These are phyloP conservation scores for Pleurotus ostreatus DNA, from an alignment of 768 basidiomycete genomes.

Conservation along the genomic window DNA sequence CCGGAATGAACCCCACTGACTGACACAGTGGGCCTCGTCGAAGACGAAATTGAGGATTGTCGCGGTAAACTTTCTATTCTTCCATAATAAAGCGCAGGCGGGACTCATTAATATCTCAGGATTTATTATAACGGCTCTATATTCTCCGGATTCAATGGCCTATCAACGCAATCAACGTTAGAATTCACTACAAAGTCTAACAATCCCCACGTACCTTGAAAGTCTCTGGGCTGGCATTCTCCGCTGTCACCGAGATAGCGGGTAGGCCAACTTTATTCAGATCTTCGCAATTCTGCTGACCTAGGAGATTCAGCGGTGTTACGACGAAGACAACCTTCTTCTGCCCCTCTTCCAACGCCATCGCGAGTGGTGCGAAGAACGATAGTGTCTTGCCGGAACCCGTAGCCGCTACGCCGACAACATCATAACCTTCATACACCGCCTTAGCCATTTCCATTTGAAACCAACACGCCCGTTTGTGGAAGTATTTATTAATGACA, in stretches of 20 bases:
- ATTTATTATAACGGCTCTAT: slow-evolving; percentile 22
- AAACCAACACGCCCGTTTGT: slow-evolving; percentile 14
- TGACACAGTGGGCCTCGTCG: slow-evolving; percentile 38
- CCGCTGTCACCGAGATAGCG: slow-evolving; percentile 14
- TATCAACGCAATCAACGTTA: slow-evolving; percentile 3
- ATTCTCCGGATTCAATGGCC: slow-evolving; percentile 21
- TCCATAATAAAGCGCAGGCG: slow-evolving; percentile 18
- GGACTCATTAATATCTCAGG: slow-evolving; percentile 21
- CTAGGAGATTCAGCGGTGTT: slow-evolving; percentile 26
- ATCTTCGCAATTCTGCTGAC: slow-evolving; percentile 19
- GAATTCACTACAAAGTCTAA: background rate
- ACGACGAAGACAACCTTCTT: slow-evolving; percentile 20
- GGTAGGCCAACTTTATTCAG: slow-evolving; percentile 13
- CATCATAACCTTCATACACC: slow-evolving; percentile 13
- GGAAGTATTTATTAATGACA: slow-evolving; percentile 10
- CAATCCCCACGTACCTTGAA: slow-evolving; percentile 13
- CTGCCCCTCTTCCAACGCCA: slow-evolving; percentile 13
- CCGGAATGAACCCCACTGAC: slow-evolving; percentile 33
- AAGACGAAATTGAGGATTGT: slow-evolving; percentile 24
- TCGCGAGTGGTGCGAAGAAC: slow-evolving; percentile 17
- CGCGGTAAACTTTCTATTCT: slow-evolving; percentile 15
- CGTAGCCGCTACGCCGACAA: slow-evolving; percentile 14
- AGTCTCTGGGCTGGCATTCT: slow-evolving; percentile 11
- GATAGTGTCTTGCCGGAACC: slow-evolving; percentile 19
- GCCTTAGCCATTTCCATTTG: slow-evolving; percentile 12